A percentile compares a stretch with the other conserved stretches of the same genome.
phyloP scores from a whole-genome alignment of 2,329 filamentous ascomycete genomes.

The Hypoxylon sp. region DNA sequence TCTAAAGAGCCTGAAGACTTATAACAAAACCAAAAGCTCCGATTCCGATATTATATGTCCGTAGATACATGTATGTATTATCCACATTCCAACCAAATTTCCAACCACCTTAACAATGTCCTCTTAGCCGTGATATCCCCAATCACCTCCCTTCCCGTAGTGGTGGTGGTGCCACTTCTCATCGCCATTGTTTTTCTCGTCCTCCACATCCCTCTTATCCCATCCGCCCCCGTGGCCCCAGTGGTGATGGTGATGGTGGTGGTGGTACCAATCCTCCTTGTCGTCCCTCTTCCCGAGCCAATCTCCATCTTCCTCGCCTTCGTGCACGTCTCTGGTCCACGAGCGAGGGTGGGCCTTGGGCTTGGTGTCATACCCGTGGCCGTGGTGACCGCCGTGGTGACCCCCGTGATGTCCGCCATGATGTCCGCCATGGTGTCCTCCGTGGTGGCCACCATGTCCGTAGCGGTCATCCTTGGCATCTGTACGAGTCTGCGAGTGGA shows the following conservation, averaged over 20 bases:
- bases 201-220: slow-evolving; percentile 1
- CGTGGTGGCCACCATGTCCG: background rate
- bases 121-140: background rate
- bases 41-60: background rate
- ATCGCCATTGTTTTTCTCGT: background rate
- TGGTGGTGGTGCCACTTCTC: slow-evolving; percentile 7
- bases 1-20: too few relatives aligned
- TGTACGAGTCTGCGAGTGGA: background rate
- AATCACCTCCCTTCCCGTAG: background rate
- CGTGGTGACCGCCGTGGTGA: background rate
- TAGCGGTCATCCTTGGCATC: background rate
- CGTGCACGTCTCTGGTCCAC: background rate
- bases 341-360: background rate
- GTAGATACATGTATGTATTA: background rate
- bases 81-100: background rate
- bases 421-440: background rate
- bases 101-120: background rate
- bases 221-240: slow-evolving; percentile 26
- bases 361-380: background rate
- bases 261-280: slow-evolving; percentile 5
- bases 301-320: background rate
- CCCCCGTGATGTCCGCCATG: background rate
- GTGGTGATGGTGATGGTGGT: slow-evolving; percentile 23
- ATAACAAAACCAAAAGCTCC: background rate
- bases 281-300: background rate